Evolutionary conservation across 495 filamentous ascomycete species (phyloP), one percentile per base, ranked within the genome.

Genomic region (Oleoguttula mirabilis): DNA sequence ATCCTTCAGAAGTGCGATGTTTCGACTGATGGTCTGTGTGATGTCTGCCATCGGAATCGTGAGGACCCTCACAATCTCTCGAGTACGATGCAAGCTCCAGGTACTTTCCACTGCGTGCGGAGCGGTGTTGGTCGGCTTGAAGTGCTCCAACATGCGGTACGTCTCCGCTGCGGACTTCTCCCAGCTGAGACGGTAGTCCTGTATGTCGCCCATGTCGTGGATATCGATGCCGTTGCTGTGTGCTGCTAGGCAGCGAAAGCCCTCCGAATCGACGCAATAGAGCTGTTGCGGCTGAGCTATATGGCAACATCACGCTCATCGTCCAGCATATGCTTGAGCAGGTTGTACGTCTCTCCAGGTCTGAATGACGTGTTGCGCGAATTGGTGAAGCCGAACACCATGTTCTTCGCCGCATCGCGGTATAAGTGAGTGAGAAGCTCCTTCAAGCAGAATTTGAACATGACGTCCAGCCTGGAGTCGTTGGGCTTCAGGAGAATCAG

Each of bases 261-360:
- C 62, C 43, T 67, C 65, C 0, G 65, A 67, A 41, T 70, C 66
- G 21, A 70, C 68, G 34, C 64, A 68, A 35, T 66, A 70, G 0
- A 50, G 2, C 58, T 30, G 27, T 14, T n/a, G 0, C 21, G 31
- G 0, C 31, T 39, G 1, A 65, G 56, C 0, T 24, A 19, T 0
- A 65, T 25, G 4, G 51, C 35, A 15, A 64, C 48, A 7, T 58
- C 52, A 2, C 16, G 39, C 22, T 61, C 44, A 10, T 57, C 36
- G 10, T 21, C 32, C 4, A 70, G 51, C 0, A 66, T 44, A 0
- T 34, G 21, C 31, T 60, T 42, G 0, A 70, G 51, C 0, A 64
- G 60, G 4, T 39, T 46, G 36, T 55, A 64, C 0, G 63, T 66
- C 36, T 66, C 66, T 0, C 66, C n/a, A n/a, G n/a, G n/a, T 63